Evolutionary conservation across 192 early-diverging fungal genomes (phyloP), one percentile per base, ranked within the genome.

Genomic region (Mortierella antarctica): DNA sequence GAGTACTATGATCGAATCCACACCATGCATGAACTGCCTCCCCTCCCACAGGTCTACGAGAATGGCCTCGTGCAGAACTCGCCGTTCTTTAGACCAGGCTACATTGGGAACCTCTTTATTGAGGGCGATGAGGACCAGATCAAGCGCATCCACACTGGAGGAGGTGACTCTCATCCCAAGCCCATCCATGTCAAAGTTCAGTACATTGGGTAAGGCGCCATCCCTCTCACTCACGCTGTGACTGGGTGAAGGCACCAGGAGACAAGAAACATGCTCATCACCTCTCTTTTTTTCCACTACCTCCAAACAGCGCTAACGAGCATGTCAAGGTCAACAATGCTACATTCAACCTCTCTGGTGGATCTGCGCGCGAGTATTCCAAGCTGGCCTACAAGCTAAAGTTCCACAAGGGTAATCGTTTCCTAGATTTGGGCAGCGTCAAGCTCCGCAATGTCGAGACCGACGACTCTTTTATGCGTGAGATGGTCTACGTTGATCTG

Each of bases 401-500:
- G 41, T 82, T 86, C 52, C 70, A 66, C 9, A 62, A 69, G 48
- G 62, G 72, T 41, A 54, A 70, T 15, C 69, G 65, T 40, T 52
- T 79, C n/a, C 49, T 83, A 14, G 82, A 83, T 21, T 57, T 82
- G 1, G 62, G 65, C 48, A 71, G 64, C 15, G 59, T 86, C 49
- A 86, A 86, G 61, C 50, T 86, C 14, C 68, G 85, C 2, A 70
- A 71, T 18, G 79, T 64, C 45, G 70, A 75, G 6, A 82, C 82
- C 4, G 85, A 86, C 39, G 70, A 77, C 11, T 83, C 82, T 40
- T 74, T 86, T 73, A 64, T 86, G 11, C 78, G 85, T 17, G 85
- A 86, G 56, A 86, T 83, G 52, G 13, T 86, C 7, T 86, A 86
- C 51, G 44, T 64, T 13, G 85, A 86, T 69, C 54, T 83, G n/a